A percentile compares a stretch with the other conserved stretches of the same genome.
Evolutionary conservation across 2,329 filamentous ascomycete species (phyloP).

Genomic region (Pyrenochaeta sp.): DNA sequence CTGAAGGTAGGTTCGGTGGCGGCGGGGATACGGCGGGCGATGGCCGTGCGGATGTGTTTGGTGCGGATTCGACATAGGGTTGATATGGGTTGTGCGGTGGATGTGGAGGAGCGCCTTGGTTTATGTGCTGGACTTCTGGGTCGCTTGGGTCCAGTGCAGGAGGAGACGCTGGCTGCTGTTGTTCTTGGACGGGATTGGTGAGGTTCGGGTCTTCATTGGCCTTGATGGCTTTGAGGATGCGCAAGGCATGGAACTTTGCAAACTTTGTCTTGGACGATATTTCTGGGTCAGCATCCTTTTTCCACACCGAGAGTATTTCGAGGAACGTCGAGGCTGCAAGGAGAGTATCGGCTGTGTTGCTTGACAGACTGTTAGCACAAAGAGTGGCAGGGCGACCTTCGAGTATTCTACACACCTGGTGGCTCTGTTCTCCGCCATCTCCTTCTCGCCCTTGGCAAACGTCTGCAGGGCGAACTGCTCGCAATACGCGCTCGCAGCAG

Average conservation of each 20-base stretch:
- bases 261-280: conserved; percentile 89
- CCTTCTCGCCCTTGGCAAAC: conserved; percentile 82
- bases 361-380: conserved; percentile 44
- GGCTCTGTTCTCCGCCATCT: conserved; percentile 82
- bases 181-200: conserved; percentile 77
- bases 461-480: conserved; percentile 93
- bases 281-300: conserved; percentile 74
- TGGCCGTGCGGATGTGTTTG: conserved; percentile 63
- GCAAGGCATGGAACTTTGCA: conserved; percentile 92
- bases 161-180: conserved; percentile 42
- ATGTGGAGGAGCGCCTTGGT: conserved; percentile 41
- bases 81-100: conserved; percentile 44
- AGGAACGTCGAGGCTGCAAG: conserved; percentile 92
- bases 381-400: not conserved
- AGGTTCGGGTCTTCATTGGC: conserved; percentile 92
- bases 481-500: conserved; percentile 87
- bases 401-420: conserved; percentile 66
- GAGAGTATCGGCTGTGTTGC: conserved; percentile 93
- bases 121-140: conserved; percentile 68
- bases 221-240: conserved; percentile 90
- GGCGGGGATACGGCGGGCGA: conserved; percentile 60
- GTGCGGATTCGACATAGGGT: conserved; percentile 67
- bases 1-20: conserved; percentile 38
- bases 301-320: conserved; percentile 86
- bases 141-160: conserved; percentile 69